phyloP scores from a whole-genome alignment of 768 basidiomycete genomes.

The Sarcomyxa edulis region DNA sequence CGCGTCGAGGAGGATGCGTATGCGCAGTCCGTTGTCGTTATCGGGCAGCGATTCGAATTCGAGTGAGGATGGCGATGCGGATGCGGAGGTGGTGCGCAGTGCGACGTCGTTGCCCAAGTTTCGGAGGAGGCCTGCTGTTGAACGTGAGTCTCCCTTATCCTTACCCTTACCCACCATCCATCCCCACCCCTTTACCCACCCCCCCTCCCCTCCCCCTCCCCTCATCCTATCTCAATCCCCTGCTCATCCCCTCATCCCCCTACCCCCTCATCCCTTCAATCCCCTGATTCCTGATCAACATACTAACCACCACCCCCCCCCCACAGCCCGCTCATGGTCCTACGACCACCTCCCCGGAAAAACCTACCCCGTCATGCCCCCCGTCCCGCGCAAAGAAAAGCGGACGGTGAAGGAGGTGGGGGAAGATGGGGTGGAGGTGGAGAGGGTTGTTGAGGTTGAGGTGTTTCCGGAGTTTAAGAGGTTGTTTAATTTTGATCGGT shows the following conservation, averaged over 20 bases:
- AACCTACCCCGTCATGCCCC: conserved; percentile 61
- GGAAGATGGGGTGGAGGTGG: conserved; percentile 47
- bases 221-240: conserved; percentile 8
- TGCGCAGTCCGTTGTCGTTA: conserved; percentile 28
- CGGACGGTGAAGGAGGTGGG: conserved; percentile 45
- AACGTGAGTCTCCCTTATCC: conserved; percentile 37
- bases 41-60: conserved; percentile 14
- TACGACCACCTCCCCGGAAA: conserved; percentile 61
- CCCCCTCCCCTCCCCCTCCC: too few species aligned
- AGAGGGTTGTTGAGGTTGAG: conserved; percentile 47
- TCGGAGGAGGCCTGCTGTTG: conserved; percentile 37
- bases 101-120: conserved; percentile 16
- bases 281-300: too few species aligned
- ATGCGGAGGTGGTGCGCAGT: conserved; percentile 13
- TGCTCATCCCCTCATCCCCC: background rate
- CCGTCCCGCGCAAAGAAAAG: conserved; percentile 54
- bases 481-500: too few species aligned
- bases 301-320: too few species aligned
- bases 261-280: too few species aligned
- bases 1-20: conserved; percentile 16
- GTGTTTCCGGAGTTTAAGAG: conserved; percentile 52
- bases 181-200: too few species aligned
- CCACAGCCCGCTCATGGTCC: conserved; percentile 65
- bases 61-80: conserved; percentile 22
- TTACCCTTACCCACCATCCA: background rate